phyloP scores from a whole-genome alignment of 805 yeast species.

The Jamesozyma spencerorum region DNA sequence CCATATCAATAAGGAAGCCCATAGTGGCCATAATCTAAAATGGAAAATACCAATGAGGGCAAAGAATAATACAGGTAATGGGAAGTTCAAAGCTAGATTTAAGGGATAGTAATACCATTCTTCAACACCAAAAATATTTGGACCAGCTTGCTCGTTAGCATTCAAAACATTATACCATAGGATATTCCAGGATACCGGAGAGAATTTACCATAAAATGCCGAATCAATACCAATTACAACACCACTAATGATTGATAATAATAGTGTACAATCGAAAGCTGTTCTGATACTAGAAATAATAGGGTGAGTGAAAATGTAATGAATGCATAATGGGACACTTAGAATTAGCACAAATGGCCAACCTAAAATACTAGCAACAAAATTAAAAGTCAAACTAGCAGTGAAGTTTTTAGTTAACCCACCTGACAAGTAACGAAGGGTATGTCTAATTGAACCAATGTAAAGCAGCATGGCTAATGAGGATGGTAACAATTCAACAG shows the following conservation, averaged over 20 bases:
- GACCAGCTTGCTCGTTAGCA: conserved; percentile 63
- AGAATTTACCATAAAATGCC: conserved; percentile 46
- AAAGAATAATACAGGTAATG: conserved; percentile 30
- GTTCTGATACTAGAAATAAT: conserved; percentile 22
- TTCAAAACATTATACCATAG: conserved; percentile 69
- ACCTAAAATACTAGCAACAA: conserved; percentile 69
- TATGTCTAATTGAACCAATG: conserved; percentile 25
- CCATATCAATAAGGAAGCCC: conserved; percentile 59
- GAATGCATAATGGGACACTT: conserved; percentile 49
- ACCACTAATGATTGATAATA: conserved; percentile 13
- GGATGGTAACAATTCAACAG: conserved; percentile 79
- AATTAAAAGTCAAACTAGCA: conserved; percentile 21
- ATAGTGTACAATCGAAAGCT: conserved; percentile 19
- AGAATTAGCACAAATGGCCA: conserved; percentile 82
- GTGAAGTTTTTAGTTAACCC: conserved; percentile 18
- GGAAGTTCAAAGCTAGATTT: conserved; percentile 70
- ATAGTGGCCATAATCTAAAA: conserved; percentile 23
- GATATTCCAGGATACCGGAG: conserved; percentile 73
- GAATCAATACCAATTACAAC: conserved; percentile 42
- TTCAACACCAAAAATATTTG: conserved; percentile 84
- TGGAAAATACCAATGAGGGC: conserved; percentile 26
- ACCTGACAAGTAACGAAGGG: conserved; percentile 22
- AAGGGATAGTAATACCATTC: conserved; percentile 61
- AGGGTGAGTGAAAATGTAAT: conserved; percentile 23
- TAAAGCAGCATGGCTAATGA: conserved; percentile 54